A percentile compares a stretch with the other conserved stretches of the same genome.
phyloP scores from a whole-genome alignment of 2,329 filamentous ascomycete species.

The Penicillium sp. region DNA sequence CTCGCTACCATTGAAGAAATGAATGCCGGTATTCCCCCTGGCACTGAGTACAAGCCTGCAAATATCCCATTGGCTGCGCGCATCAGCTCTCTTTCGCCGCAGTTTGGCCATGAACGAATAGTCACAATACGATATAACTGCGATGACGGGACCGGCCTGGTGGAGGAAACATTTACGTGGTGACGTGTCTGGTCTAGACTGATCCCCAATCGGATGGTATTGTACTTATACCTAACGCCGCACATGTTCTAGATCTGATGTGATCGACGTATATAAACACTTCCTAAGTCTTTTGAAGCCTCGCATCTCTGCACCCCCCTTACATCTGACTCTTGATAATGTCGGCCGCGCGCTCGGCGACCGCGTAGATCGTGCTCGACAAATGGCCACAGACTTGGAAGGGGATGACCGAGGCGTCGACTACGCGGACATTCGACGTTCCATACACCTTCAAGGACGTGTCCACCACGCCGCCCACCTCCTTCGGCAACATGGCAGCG shows the following conservation, averaged over 20 bases:
- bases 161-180: conserved; percentile 1
- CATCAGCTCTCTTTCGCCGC: not conserved
- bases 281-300: no score
- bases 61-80: not conserved
- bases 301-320: no score
- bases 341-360: conserved; percentile 33
- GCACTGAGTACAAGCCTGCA: not conserved
- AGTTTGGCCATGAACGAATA: not conserved
- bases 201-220: no score
- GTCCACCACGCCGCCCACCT: conserved; percentile 36
- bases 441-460: conserved; percentile 33
- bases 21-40: conserved; percentile 6
- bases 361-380: conserved; percentile 28
- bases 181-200: not conserved
- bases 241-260: no score
- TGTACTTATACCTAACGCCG: no score
- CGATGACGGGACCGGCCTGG: not conserved
- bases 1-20: conserved; percentile 21
- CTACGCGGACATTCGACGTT: conserved; percentile 33
- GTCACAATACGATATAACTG: conserved; percentile 1
- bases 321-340: conserved; percentile 24
- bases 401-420: conserved; percentile 34
- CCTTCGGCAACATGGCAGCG: conserved; percentile 33
- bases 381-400: conserved; percentile 30
- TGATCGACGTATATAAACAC: not conserved